phyloP scores from a whole-genome alignment of 1,139 yeast genomes.

The Eremothecium sinecaudum region DNA sequence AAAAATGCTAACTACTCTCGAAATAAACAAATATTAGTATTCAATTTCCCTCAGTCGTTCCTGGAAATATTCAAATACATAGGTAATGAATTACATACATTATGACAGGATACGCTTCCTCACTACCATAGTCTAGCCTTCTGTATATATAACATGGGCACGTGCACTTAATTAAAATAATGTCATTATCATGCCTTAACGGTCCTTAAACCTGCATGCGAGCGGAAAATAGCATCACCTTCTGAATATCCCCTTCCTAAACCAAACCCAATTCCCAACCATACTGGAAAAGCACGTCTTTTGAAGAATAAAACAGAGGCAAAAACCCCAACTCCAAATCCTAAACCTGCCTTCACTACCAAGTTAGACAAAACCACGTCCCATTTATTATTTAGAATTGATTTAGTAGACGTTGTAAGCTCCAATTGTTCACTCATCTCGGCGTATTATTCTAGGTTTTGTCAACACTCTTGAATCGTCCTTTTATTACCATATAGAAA shows the following conservation, averaged over 20 bases:
- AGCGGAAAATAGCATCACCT: conserved; percentile 94
- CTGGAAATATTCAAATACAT: neutral
- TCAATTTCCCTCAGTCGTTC: neutral
- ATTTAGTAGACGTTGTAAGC: conserved; percentile 48
- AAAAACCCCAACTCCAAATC: conserved; percentile 93
- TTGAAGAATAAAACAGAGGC: conserved; percentile 85
- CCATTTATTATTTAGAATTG: conserved; percentile 83
- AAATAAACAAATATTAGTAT: too few species aligned
- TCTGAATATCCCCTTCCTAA: conserved; percentile 96
- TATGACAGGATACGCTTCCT: too few species aligned
- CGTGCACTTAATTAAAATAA: too few species aligned
- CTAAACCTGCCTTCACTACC: conserved; percentile 92
- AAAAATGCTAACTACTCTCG: too few species aligned
- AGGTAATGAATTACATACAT: conserved; percentile 11
- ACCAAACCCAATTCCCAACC: conserved; percentile 95
- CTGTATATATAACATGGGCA: too few species aligned
- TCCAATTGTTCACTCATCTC: conserved; percentile 28
- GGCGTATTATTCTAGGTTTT: too few species aligned
- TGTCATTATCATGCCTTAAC: conserved; percentile 56
- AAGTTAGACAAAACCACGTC: conserved; percentile 93
- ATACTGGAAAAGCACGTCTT: conserved; percentile 94
- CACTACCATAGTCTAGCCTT: too few species aligned
- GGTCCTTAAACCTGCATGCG: conserved; percentile 63
- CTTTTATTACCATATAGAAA: neutral
- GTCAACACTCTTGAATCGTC: too few species aligned